phyloP scores from a whole-genome alignment of 805 yeast species.

The Dipodascus albidus region DNA sequence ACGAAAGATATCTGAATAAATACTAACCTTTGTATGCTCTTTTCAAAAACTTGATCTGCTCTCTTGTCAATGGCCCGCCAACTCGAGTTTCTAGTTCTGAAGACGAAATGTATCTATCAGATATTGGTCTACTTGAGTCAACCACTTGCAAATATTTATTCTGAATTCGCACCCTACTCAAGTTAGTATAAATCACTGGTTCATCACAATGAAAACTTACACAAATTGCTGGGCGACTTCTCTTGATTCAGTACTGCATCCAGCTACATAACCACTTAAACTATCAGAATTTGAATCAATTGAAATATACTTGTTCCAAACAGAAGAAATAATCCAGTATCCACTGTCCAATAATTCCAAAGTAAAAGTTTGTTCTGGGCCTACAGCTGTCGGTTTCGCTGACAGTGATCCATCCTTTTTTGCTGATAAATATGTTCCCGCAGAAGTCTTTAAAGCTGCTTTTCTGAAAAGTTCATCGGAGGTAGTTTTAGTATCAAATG shows the following conservation, averaged over 20 bases:
- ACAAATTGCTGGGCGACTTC: slow-evolving; percentile 9
- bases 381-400: slow-evolving; percentile 26
- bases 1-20: not conserved
- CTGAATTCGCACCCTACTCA: slow-evolving; percentile 17
- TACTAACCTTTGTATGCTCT: slow-evolving; percentile 16
- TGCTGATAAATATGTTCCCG: slow-evolving; percentile 21
- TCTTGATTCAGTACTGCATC: slow-evolving; percentile 14
- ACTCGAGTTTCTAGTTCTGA: slow-evolving; percentile 17
- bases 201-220: not conserved
- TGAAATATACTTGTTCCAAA: slow-evolving; percentile 10
- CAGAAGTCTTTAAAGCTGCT: slow-evolving; percentile 22
- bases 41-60: slow-evolving; percentile 14
- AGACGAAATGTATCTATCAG: slow-evolving; percentile 12
- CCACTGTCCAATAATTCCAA: slow-evolving; percentile 19
- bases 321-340: slow-evolving; percentile 3
- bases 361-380: slow-evolving; percentile 21
- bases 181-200: not conserved
- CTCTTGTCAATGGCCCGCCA: slow-evolving; percentile 17
- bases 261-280: not conserved
- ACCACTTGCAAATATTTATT: slow-evolving; percentile 2
- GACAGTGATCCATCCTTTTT: slow-evolving; percentile 13
- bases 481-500: slow-evolving; percentile 6
- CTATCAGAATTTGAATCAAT: slow-evolving; percentile 7
- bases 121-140: slow-evolving; percentile 7
- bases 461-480: not conserved